Evolutionary conservation across 345 rosid species (phyloP), one percentile per base, ranked within the genome.

Genomic region (Carallia pectinifolia): DNA sequence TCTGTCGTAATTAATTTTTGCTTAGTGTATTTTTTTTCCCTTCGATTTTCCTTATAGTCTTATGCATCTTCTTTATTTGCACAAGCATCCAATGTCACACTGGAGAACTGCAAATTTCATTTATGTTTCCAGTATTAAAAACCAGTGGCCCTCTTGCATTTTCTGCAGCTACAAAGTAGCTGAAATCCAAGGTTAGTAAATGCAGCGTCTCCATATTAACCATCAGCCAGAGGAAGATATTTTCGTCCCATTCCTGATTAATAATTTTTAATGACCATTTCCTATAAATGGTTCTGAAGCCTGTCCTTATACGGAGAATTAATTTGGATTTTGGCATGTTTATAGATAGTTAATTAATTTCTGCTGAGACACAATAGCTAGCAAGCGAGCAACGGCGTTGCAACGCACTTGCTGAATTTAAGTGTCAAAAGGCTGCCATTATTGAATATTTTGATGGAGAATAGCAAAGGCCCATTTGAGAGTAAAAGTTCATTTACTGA

Each of bases 101-200:
- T 65, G 60, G 2, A 36, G 53, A 19, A 44, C 61, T 66, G 69
- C 61, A 54, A 66, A 66, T 33, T 63, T 66, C 47, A 66, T 66
- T 66, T 19, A 53, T 53, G 18, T 53, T 19, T n/a, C 18, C 37
- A 27, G 66, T 63, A 19, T 27, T 1, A 44, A 39, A 4, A 63
- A 31, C 34, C 27, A 44, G 50, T 44, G 50, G 17, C 23, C 33
- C 15, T 37, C 61, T 23, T 66, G 69, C 69, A 53, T 34, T 37
- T 23, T 52, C 69, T 65, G n/a, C 69, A 66, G 69, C 50, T 36
- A 66, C 15, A 7, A 1, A 8, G 61, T 66, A 36, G 69, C 69
- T 53, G 69, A 37, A 66, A 52, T 50, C 18, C 18, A 52, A 65
- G 44, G 44, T 15, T 33, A 38, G 58, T 64, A 64, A 47, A 31